Conservation (phyloP, 2,329 filamentous ascomycete species). For the Cadophora sp. region DNA sequence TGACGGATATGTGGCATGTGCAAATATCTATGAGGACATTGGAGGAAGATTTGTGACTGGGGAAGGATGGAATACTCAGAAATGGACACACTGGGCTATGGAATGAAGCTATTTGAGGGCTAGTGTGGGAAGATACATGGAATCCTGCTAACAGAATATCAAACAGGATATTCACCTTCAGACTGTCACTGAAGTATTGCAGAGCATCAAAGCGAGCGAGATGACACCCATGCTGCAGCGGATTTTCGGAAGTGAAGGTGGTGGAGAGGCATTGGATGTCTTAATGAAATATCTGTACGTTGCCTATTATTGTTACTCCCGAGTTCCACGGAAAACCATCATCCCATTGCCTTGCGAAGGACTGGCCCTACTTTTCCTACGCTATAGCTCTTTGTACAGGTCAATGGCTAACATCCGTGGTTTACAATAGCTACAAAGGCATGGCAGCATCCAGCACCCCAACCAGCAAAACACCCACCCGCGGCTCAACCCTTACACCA, state of each 20-base stretch:
- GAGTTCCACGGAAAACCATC: neutral
- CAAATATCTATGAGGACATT: too few relatives aligned
- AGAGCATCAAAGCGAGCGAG: slow-evolving; percentile 94
- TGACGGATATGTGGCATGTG: too few relatives aligned
- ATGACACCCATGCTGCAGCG: slow-evolving; percentile 88
- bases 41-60: neutral
- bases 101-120: too few relatives aligned
- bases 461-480: slow-evolving; percentile 45
- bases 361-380: neutral
- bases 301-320: neutral
- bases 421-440: slow-evolving; percentile 78
- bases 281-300: slow-evolving; percentile 97
- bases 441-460: slow-evolving; percentile 62
- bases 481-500: slow-evolving; percentile 62
- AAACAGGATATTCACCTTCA: slow-evolving; percentile 82
- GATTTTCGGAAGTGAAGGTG: slow-evolving; percentile 79
- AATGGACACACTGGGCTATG: neutral
- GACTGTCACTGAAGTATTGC: slow-evolving; percentile 90
- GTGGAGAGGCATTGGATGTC: slow-evolving; percentile 85
- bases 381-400: neutral
- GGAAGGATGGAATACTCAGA: neutral
- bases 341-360: neutral
- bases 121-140: too few relatives aligned
- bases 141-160: neutral
- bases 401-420: neutral